Percentiles rank a stretch among this genome's conserved stretches.
Conservation (phyloP, 805 yeast genomes). For the Lachancea quebecensis region DNA sequence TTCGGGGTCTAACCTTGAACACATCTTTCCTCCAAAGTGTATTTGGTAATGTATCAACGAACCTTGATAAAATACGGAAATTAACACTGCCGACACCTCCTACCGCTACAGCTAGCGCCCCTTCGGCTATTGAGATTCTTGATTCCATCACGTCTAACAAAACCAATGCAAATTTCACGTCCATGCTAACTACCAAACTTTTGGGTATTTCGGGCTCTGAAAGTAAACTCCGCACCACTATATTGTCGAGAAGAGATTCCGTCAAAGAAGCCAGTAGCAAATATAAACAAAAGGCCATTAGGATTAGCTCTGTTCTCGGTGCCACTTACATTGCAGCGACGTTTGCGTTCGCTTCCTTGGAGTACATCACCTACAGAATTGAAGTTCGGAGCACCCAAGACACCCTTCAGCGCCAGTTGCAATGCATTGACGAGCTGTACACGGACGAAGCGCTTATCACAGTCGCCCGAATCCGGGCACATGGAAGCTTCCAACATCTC, state of each 20-base stretch:
- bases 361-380: background rate
- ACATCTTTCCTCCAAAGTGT: conserved; percentile 11
- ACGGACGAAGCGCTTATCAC: background rate
- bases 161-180: background rate
- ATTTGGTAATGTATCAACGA: conserved; percentile 9
- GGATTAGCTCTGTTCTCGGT: background rate
- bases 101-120: background rate
- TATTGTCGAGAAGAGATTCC: background rate
- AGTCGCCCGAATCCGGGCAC: background rate
- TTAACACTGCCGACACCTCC: background rate
- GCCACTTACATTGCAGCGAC: background rate
- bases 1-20: conserved; percentile 9
- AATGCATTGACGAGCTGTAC: background rate
- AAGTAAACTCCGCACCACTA: no score
- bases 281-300: background rate
- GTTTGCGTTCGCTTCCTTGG: background rate
- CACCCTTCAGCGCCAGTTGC: background rate
- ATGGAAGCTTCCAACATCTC: background rate
- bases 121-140: background rate
- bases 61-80: background rate
- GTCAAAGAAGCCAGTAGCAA: background rate
- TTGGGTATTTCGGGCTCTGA: no score
- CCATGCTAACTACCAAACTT: no score
- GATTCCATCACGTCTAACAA: background rate
- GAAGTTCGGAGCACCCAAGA: background rate